Base-by-base conservation (phyloP, 129 eudicot species). In the Saussurea involucrata region DNA sequence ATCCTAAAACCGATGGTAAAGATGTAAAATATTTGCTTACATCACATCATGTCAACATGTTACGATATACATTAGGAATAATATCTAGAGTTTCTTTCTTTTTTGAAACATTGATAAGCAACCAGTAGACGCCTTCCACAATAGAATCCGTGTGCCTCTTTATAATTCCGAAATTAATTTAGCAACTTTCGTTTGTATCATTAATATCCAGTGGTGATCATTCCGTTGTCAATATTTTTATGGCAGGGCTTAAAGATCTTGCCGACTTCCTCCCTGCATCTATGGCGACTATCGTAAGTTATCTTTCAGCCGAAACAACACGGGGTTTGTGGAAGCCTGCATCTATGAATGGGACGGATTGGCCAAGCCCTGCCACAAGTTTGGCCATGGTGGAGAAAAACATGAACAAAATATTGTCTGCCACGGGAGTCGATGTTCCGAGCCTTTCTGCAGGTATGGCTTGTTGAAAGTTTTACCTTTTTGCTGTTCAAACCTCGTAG, bases 311-410 rank as follows among this genome's bases (percentile, higher is more conserved):
- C 61, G 99, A 95, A 88, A 97, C 90, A 70, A 89, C 97, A 24
- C 76, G 99, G 21, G 99, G 99, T 81, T 77, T 95, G 28, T 95
- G 97, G 99, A 95, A 88, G 84, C 99, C 96, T 67, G 99, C 96
- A 46, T 87, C 83, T 68, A 95, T 95, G 99, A 95, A 95, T 58
- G 97, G 99, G 63, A 92, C 97, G 67, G 99, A 95, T 85, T 95
- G 99, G 97, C 99, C 99, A 12, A 95, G 99, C 80, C 99, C 99
- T n/a, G 99, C 99, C 80, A 90, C 97, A 40, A 95, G 85, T 80
- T 82, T 92, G 53, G 79, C 92, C 46, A 67, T 72, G 83, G 89
- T 92, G 53, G 99, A 92, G 82, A 86, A 88, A 68, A 94, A 83
- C 72, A 86, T 95, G 68, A 83, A 95, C 31, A 90, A 92, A 75